Evolutionary conservation across 78 protist genomes (phyloP).

Genomic region (Acrasis kona): DNA sequence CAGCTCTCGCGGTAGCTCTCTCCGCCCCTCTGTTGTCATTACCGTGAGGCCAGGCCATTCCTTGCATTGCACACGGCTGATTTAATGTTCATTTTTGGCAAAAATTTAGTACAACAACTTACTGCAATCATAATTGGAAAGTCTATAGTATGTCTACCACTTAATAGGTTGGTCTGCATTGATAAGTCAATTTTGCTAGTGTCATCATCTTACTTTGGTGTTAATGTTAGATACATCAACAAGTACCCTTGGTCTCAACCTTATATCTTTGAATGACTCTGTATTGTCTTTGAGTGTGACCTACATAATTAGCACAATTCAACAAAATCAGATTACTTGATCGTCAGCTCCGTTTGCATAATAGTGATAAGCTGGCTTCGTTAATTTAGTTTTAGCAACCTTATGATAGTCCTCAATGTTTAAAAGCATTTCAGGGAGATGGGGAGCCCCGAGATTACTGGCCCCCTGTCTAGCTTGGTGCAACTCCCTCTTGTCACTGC

Average conservation of each 20-base stretch:
- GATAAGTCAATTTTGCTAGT: constrained; percentile 4
- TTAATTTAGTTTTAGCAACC: not conserved
- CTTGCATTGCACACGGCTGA: constrained; percentile 32
- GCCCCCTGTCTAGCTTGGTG: too few species aligned
- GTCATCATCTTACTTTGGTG: too few species aligned
- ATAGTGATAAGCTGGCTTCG: constrained; percentile 16
- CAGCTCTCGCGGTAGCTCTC: not conserved
- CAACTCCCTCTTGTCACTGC: too few species aligned
- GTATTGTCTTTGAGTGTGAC: constrained; percentile 25
- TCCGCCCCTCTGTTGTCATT: too few species aligned
- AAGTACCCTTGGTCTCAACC: constrained; percentile 29
- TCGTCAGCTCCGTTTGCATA: constrained; percentile 38
- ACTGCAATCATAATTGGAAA: constrained; percentile 14
- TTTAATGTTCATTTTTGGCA: too few species aligned
- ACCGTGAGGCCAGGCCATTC: constrained; percentile 20
- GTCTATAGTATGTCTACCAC: not conserved
- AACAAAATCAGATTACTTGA: too few species aligned
- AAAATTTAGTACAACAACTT: too few species aligned
- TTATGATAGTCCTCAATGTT: not conserved
- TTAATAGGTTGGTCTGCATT: constrained; percentile 11
- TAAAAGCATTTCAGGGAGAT: not conserved
- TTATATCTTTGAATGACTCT: constrained; percentile 29
- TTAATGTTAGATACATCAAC: constrained; percentile 38
- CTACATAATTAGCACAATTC: too few species aligned
- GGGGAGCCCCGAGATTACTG: too few species aligned